Base-by-base conservation (phyloP, 345 rosid genomes). In the Abelmoschus esculentus region DNA sequence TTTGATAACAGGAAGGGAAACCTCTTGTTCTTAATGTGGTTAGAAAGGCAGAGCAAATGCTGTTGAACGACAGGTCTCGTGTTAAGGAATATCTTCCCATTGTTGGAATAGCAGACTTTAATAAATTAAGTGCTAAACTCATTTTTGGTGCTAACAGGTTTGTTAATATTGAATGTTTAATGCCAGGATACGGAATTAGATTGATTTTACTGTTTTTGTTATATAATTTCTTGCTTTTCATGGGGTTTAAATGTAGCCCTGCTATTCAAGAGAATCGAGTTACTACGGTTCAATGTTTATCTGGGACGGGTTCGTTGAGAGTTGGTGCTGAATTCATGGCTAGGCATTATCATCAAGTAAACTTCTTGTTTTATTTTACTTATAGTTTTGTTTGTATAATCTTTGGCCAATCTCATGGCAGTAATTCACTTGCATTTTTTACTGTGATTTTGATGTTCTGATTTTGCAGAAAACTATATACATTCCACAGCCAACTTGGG, bases 401-500 rank as follows among this genome's bases (percentile, higher is more conserved):
- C 7, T 53, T 47, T 62, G 55, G 62, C 26, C 14, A 15, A 17
- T 22, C 47, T 53, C n/a, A 13, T 42, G 60, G 34, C 7, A 7
- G 14, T 56, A 31, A 3, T 19, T 52, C 58, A 53, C n/a, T 31
- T 62, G 78, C 28, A 76, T 71, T 56, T 49, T 49, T 3, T 52
- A 55, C 9, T 52, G 10, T 12, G 19, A 71, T 71, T 71, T 28
- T 18, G 15, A 11, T 55, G 54, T 26, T 71, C 53, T 72, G 28
- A 69, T 73, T 66, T 40, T 77, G 69, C 92, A 95, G 99, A 83
- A 67, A 69, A 86, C 82, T 11, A 89, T 95, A 72, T 91, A 82
- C 85, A 95, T 91, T 76, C 97, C 99, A 47, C 85, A 79, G 68
- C 99, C 97, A 69, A 95, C 99, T 38, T 95, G 99, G 99, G 97